These are phyloP conservation scores for Fusarium bulbicola DNA, from an alignment of 2,329 filamentous ascomycete genomes.

Conservation along the genomic window DNA sequence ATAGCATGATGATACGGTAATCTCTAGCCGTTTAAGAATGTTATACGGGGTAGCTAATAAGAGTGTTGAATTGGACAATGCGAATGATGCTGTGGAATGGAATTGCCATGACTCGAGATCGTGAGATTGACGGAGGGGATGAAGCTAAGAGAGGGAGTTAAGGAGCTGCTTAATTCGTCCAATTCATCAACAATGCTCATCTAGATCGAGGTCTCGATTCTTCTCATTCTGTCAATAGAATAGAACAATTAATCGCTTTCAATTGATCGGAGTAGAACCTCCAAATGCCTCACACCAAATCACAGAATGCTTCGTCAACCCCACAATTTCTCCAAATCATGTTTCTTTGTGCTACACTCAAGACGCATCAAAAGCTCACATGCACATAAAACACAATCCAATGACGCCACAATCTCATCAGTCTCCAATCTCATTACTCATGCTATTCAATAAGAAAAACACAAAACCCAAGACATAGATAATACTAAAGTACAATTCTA, in stretches of 20 bases:
- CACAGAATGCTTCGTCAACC: background rate
- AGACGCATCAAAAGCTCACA: background rate
- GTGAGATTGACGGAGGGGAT: too few species aligned
- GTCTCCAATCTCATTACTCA: slow-evolving; percentile 21
- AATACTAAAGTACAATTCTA: background rate
- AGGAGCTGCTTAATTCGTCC: background rate
- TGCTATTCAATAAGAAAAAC: background rate
- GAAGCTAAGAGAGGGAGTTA: too few species aligned
- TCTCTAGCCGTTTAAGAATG: background rate
- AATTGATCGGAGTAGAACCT: background rate
- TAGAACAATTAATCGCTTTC: background rate
- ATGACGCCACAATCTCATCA: slow-evolving; percentile 29
- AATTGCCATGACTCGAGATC: background rate
- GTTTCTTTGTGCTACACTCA: slow-evolving; percentile 5
- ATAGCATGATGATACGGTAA: background rate
- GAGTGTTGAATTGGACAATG: background rate
- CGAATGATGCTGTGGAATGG: background rate
- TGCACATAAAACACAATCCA: slow-evolving; percentile 9
- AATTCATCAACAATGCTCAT: accelerated
- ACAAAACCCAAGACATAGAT: background rate
- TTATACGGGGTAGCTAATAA: background rate
- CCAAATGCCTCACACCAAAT: slow-evolving; percentile 26
- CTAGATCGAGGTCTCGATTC: background rate
- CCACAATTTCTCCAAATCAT: slow-evolving; percentile 33
- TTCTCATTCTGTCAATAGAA: background rate